Conservation (phyloP, 2,329 filamentous ascomycete species). For the Passalora sequoiae region DNA sequence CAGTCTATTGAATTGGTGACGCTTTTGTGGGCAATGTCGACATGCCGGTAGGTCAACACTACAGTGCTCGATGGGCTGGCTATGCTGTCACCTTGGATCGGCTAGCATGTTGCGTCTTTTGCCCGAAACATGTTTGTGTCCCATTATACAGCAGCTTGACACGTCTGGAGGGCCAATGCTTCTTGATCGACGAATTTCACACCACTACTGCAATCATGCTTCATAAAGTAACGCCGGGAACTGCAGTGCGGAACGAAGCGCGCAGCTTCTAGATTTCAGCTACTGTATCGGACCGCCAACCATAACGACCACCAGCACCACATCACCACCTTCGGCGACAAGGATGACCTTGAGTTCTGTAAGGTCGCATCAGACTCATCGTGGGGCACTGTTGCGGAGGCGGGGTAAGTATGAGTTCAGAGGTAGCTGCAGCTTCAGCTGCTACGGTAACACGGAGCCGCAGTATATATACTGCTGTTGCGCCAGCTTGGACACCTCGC, state of each 20-base stretch:
- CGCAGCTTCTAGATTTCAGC: neutral
- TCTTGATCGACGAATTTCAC: too few relatives aligned
- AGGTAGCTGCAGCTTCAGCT: constrained; percentile 4
- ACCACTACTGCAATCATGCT: too few relatives aligned
- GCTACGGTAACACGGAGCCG: neutral
- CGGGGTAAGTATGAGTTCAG: constrained; percentile 3
- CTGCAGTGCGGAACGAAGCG: neutral
- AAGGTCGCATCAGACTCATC: neutral
- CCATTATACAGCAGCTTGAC: too few relatives aligned
- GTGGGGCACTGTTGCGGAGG: constrained; percentile 1
- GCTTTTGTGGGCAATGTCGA: too few relatives aligned
- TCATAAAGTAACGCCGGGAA: too few relatives aligned
- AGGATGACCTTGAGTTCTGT: neutral
- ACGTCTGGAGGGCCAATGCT: too few relatives aligned
- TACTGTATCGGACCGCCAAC: neutral
- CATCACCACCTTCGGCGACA: constrained; percentile 7
- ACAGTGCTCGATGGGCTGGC: too few relatives aligned
- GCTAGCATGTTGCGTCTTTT: too few relatives aligned
- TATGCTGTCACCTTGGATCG: too few relatives aligned
- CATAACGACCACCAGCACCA: neutral
- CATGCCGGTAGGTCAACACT: too few relatives aligned
- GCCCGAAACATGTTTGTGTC: too few relatives aligned
- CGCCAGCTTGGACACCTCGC: neutral
- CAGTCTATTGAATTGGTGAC: too few relatives aligned
- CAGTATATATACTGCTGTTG: constrained; percentile 9